Evolutionary conservation across 225 moss, liverwort and hornwort genomes (phyloP).

Genomic region (Lunularia cruciata): DNA sequence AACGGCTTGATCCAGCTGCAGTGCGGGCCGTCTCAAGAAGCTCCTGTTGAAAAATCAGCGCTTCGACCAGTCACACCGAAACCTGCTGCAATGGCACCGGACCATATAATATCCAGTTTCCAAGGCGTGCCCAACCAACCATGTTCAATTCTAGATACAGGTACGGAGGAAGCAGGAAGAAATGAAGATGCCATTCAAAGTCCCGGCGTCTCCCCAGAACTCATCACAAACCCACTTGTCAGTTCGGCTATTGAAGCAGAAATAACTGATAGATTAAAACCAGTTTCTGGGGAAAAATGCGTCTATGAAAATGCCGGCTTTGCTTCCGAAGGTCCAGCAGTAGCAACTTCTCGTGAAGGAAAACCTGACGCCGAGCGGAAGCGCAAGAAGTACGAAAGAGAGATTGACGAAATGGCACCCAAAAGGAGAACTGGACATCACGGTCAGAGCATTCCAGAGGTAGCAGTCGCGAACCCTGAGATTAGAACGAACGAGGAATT

Average conservation of each 20-base stretch:
- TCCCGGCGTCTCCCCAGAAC: background rate
- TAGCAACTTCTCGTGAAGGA: no score
- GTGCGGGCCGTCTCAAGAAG: background rate
- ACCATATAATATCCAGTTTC: background rate
- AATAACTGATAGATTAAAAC: no score
- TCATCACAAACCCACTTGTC: background rate
- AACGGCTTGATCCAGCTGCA: background rate
- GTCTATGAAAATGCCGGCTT: no score
- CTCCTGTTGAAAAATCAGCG: background rate
- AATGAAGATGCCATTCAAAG: background rate
- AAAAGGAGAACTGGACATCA: background rate
- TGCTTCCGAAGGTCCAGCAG: no score
- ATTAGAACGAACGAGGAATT: background rate
- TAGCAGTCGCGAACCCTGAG: background rate
- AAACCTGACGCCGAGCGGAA: background rate
- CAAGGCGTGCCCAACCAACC: background rate
- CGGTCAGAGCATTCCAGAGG: background rate
- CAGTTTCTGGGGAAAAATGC: no score
- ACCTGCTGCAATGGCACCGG: background rate
- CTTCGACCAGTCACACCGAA: background rate
- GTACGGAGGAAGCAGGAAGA: background rate
- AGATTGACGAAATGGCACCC: background rate
- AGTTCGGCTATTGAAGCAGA: background rate
- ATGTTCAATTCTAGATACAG: no score
- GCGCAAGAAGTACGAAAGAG: background rate